Percentiles rank a stretch among this genome's conserved stretches.
phyloP scores from a whole-genome alignment of 192 early-diverging fungal genomes.

The Podila minutissima region DNA sequence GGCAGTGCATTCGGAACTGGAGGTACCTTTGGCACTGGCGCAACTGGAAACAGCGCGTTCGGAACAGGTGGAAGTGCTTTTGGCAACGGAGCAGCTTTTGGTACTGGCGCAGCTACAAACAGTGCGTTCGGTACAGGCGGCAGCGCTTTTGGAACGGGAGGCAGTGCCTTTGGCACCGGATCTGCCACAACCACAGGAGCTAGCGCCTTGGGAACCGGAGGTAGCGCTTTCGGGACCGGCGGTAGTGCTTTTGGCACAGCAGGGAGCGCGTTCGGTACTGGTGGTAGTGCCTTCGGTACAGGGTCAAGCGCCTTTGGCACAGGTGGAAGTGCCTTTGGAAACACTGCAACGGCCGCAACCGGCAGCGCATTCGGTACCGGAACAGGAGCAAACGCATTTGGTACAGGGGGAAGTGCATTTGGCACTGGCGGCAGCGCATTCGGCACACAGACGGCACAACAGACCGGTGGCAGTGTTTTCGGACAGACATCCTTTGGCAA shows the following conservation, averaged over 20 bases:
- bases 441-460: slow-evolving; percentile 1
- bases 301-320: slow-evolving; percentile 16
- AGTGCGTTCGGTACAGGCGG: slow-evolving; percentile 13
- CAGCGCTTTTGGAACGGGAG: not conserved
- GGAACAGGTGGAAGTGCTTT: slow-evolving; percentile 7
- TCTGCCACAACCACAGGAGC: not conserved
- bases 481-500: slow-evolving; percentile 3
- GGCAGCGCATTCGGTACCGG: not conserved
- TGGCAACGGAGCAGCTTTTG: not conserved
- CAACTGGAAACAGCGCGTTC: not conserved
- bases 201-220: slow-evolving; percentile 2
- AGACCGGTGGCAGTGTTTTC: not conserved
- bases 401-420: not conserved
- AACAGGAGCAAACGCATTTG: slow-evolving; percentile 16
- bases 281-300: not conserved
- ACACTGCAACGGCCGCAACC: not conserved
- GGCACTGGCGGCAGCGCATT: not conserved
- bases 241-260: slow-evolving; percentile 25
- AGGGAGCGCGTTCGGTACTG: not conserved
- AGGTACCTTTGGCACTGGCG: slow-evolving; percentile 37
- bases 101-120: not conserved
- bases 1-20: slow-evolving; percentile 3
- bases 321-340: not conserved
- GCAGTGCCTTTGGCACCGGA: slow-evolving; percentile 14
- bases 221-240: not conserved